phyloP scores from a whole-genome alignment of 2,329 filamentous ascomycete genomes.

The Bipolaris zeicola region DNA sequence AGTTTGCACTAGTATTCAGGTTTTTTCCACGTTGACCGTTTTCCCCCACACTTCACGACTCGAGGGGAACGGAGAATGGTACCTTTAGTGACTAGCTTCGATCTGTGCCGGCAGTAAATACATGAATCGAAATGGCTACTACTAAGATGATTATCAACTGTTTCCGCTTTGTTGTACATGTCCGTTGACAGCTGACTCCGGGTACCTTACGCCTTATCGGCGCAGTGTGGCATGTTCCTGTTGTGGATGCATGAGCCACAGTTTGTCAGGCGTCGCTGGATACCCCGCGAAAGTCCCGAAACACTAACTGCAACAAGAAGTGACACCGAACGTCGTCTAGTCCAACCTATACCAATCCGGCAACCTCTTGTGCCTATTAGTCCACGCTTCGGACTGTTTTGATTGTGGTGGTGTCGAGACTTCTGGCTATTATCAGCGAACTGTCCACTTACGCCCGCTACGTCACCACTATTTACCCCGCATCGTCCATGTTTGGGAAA shows the following conservation, averaged over 20 bases:
- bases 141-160: not conserved
- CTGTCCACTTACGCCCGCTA: not conserved
- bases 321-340: slow-evolving; percentile 10
- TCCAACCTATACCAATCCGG: not conserved
- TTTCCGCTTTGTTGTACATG: slow-evolving; percentile 21
- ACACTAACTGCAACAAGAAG: slow-evolving; percentile 9
- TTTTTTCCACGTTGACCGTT: slow-evolving; percentile 4
- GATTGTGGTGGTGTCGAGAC: not conserved
- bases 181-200: slow-evolving; percentile 24
- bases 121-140: slow-evolving; percentile 6
- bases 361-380: not conserved
- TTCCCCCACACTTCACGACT: slow-evolving; percentile 9
- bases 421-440: not conserved
- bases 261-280: slow-evolving; percentile 18
- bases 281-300: slow-evolving; percentile 19
- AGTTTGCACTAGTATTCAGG: slow-evolving; percentile 12
- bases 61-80: slow-evolving; percentile 10
- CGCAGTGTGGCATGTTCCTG: not conserved
- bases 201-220: not conserved
- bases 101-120: slow-evolving; percentile 5
- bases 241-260: slow-evolving; percentile 12
- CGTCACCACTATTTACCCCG: not conserved
- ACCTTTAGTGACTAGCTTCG: slow-evolving; percentile 15
- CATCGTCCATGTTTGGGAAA: not conserved
- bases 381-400: not conserved